phyloP scores from a whole-genome alignment of 805 yeast genomes.

The Schwanniomyces pseudopolymorphus region DNA sequence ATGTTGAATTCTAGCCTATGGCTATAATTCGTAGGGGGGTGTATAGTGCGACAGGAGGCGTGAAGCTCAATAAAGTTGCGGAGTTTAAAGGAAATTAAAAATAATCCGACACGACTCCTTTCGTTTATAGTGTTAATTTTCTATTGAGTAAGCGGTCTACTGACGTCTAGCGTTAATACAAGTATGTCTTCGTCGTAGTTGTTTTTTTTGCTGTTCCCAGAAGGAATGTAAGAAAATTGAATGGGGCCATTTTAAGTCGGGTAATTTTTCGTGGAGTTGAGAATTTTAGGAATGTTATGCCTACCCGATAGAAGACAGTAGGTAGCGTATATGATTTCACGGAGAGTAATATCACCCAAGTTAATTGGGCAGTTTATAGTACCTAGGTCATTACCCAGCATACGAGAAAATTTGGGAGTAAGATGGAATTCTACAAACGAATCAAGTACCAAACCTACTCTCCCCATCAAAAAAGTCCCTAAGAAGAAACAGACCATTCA shows the following conservation, averaged over 20 bases:
- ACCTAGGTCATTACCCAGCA: neutral
- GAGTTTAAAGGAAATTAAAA: neutral
- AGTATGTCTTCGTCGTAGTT: neutral
- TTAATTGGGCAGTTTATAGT: neutral
- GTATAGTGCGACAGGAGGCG: neutral
- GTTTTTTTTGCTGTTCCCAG: neutral
- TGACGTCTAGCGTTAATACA: too few relatives aligned
- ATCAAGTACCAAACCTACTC: too few relatives aligned
- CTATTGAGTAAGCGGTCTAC: too few relatives aligned
- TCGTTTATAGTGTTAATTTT: too few relatives aligned
- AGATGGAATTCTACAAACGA: neutral
- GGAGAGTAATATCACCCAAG: neutral
- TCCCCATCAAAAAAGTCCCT: conserved; percentile 1
- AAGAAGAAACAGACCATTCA: conserved; percentile 28
- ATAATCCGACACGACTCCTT: neutral
- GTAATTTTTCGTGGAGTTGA: neutral
- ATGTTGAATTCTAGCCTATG: too few relatives aligned
- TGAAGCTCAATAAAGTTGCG: neutral
- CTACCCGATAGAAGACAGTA: too few relatives aligned
- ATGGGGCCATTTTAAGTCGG: neutral
- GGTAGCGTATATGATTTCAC: neutral
- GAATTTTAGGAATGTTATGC: neutral
- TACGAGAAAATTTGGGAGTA: neutral
- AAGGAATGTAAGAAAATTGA: neutral
- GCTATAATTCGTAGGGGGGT: too few relatives aligned